Percentiles rank a stretch among this genome's conserved stretches.
These are phyloP conservation scores for Tylopilus felleus DNA, from an alignment of 768 basidiomycete genomes.

Conservation along the genomic window DNA sequence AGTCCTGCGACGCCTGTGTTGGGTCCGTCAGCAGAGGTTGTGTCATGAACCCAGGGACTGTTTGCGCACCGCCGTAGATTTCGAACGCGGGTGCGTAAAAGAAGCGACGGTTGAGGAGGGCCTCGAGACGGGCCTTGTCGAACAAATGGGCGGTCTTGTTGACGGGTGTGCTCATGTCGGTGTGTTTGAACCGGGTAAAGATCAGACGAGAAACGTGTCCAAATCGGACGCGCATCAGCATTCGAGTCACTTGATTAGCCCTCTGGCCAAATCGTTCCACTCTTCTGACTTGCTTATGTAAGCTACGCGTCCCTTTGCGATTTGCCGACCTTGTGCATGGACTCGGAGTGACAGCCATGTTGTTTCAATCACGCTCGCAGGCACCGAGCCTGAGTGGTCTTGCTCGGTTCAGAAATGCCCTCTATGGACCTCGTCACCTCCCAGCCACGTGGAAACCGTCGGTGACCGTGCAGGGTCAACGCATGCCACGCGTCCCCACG, in stretches of 20 bases:
- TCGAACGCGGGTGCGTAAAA: slow-evolving; percentile 99
- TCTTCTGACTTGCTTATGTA: too few relatives aligned
- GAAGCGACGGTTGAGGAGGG: slow-evolving; percentile 84
- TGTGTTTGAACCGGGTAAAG: slow-evolving; percentile 16
- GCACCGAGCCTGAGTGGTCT: too few relatives aligned
- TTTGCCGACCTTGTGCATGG: too few relatives aligned
- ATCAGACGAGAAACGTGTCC: slow-evolving; percentile 2
- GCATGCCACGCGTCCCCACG: too few relatives aligned
- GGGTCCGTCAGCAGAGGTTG: neutral
- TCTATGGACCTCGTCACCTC: too few relatives aligned
- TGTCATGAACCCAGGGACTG: too few relatives aligned
- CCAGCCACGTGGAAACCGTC: too few relatives aligned
- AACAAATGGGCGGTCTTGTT: slow-evolving; percentile 87
- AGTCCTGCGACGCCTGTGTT: slow-evolving; percentile 81
- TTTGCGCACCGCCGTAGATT: slow-evolving; percentile 83
- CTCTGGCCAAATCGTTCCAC: neutral
- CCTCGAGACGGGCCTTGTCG: slow-evolving; percentile 82
- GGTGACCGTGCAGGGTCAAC: too few relatives aligned
- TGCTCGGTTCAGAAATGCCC: too few relatives aligned
- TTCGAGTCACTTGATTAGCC: neutral
- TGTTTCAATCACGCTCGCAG: too few relatives aligned
- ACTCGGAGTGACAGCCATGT: too few relatives aligned
- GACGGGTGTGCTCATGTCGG: slow-evolving; percentile 35
- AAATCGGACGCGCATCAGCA: slow-evolving; percentile 27
- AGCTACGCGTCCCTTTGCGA: neutral